phyloP scores from a whole-genome alignment of 2,329 filamentous ascomycete genomes.

The Aspergillus arachidicola region DNA sequence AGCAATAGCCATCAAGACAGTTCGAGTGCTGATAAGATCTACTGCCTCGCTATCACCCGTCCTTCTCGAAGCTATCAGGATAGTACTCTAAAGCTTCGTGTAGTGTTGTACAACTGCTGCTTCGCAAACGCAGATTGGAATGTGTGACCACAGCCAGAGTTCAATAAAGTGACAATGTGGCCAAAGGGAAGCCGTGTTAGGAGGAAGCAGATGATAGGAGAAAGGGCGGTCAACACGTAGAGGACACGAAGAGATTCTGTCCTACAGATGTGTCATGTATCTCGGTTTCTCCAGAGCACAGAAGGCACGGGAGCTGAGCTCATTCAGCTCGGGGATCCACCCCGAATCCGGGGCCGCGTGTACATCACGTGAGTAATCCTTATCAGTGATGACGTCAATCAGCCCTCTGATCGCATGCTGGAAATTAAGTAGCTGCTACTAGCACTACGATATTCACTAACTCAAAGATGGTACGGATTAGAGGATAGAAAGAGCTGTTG shows the following conservation, averaged over 20 bases:
- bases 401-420: neutral
- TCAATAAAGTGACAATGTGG: neutral
- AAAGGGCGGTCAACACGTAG: neutral
- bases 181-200: neutral
- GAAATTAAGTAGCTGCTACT: neutral
- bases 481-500: no score
- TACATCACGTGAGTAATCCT: conserved; percentile 12
- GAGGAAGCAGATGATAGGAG: neutral
- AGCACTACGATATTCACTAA: no score
- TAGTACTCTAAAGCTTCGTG: neutral
- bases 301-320: conserved; percentile 7
- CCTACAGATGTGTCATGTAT: conserved; percentile 6
- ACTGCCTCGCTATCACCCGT: neutral
- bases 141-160: neutral
- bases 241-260: neutral
- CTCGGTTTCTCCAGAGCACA: neutral
- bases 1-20: neutral
- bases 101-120: neutral
- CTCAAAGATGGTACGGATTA: no score
- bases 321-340: conserved; percentile 12
- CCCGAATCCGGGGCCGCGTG: conserved; percentile 17
- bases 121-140: neutral
- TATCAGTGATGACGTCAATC: conserved; percentile 14
- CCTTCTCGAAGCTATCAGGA: neutral
- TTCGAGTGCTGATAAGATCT: neutral